Evolutionary conservation across 768 basidiomycete genomes (phyloP), one percentile per base, ranked within the genome.

Genomic region (Lanmaoa rubissima): DNA sequence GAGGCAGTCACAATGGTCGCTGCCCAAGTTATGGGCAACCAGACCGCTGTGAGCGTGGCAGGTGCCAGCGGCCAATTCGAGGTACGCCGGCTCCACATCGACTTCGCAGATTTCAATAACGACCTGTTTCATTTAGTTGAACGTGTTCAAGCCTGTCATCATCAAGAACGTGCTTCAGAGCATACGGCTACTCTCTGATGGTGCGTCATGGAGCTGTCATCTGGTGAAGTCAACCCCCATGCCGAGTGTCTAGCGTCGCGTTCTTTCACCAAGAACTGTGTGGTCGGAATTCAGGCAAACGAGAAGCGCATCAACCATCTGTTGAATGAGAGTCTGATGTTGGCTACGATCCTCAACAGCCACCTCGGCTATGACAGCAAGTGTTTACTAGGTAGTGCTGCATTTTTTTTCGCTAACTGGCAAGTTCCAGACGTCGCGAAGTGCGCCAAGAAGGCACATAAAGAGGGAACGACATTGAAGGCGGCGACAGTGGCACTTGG

Each of bases 361-460:
- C 88, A 91, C 70, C 82, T 98, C 59, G 97, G 97, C 57, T 99
- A 98, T 72, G 97, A 98, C 78, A 97, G 93, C 92, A 65, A 75
- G 94, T 79, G 53, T 54, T 24, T 24, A 24, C 21, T 24, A 24
- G 21, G 21, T 24, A 24, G 21, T 24, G 3, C 21, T 24, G 21
- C n/a, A 26, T 26, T 19, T 38, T 32, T 11, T 19, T 53, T 60
- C 44, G 36, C 60, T 69, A 9, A 67, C 40, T 1, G 6, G 19
- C 17, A 24, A 14, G 42, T 58, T 41, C 42, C 69, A 98, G 94
- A 97, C 75, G 97, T 98, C 48, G 97, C 97, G 48, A 94, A 92
- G 76, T 93, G 91, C 68, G 97, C 97, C 31, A 99, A 99, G 83
- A 98, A 98, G 74, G 97, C 97, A n/a, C 97, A 98, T 81, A 93